phyloP scores from a whole-genome alignment of 78 protist species.

The Dictyostelium brefeldianum region DNA sequence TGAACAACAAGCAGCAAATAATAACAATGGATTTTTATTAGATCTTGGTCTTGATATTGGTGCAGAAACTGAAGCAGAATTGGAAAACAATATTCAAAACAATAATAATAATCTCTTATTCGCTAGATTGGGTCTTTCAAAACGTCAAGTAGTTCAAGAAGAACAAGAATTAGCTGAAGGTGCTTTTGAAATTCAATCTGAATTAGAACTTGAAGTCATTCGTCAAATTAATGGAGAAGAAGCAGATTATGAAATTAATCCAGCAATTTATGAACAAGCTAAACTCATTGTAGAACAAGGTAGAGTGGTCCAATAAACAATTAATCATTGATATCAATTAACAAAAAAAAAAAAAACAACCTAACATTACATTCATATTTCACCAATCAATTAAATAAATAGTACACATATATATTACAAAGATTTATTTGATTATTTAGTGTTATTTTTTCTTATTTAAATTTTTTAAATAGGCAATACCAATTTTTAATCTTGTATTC shows the following conservation, averaged over 20 bases:
- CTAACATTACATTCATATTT: no score
- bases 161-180: background rate
- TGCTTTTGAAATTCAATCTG: background rate
- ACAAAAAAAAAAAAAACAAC: no score
- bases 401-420: no score
- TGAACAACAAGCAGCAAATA: background rate
- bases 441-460: no score
- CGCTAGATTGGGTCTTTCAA: background rate
- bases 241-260: background rate
- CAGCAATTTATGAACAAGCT: background rate
- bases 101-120: background rate
- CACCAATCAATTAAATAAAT: no score
- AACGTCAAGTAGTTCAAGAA: conserved; percentile 18
- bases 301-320: background rate
- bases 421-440: no score
- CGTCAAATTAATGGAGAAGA: conserved; percentile 13
- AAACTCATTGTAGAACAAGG: background rate
- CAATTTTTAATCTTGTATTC: no score
- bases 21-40: background rate
- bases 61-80: background rate
- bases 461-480: no score
- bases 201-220: conserved; percentile 9
- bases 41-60: background rate
- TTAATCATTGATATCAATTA: no score
- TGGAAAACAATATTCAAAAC: background rate